These are phyloP conservation scores for Ceratocystis albifundus DNA, from an alignment of 2,329 filamentous ascomycete species.

Conservation along the genomic window DNA sequence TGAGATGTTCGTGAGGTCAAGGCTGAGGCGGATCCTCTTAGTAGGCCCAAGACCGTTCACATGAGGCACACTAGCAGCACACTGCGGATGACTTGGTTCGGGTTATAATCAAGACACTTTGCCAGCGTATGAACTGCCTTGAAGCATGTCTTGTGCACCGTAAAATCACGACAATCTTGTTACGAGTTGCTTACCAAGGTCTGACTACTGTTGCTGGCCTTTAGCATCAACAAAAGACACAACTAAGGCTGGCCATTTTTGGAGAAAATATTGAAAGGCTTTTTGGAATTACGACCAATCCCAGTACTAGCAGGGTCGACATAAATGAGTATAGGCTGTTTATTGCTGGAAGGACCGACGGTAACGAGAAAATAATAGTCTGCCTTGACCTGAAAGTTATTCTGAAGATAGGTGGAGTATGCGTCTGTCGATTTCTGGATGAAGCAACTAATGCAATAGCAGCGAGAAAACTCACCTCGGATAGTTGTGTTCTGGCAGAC, in stretches of 20 bases:
- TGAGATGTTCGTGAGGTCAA: neutral
- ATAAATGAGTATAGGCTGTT: neutral
- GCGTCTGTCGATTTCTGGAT: neutral
- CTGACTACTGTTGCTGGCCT: neutral
- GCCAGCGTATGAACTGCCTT: neutral
- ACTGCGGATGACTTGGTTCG: neutral
- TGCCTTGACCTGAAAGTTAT: neutral
- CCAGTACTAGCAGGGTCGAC: neutral
- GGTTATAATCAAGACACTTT: neutral
- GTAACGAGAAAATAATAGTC: neutral
- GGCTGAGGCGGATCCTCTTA: neutral
- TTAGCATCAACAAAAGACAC: neutral
- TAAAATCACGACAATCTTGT: neutral
- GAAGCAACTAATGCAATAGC: neutral
- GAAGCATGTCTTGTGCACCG: conserved; percentile 12
- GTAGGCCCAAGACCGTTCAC: neutral
- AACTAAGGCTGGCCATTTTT: neutral
- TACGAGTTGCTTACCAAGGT: neutral
- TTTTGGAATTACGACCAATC: neutral
- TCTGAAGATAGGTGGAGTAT: neutral
- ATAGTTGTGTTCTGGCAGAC: conserved; percentile 1
- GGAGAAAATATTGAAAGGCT: neutral
- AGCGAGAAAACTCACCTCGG: conserved; percentile 5
- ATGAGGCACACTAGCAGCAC: neutral
- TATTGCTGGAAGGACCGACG: neutral